Evolutionary conservation across 768 basidiomycete species (phyloP).

Genomic region (Podaxis sp.): DNA sequence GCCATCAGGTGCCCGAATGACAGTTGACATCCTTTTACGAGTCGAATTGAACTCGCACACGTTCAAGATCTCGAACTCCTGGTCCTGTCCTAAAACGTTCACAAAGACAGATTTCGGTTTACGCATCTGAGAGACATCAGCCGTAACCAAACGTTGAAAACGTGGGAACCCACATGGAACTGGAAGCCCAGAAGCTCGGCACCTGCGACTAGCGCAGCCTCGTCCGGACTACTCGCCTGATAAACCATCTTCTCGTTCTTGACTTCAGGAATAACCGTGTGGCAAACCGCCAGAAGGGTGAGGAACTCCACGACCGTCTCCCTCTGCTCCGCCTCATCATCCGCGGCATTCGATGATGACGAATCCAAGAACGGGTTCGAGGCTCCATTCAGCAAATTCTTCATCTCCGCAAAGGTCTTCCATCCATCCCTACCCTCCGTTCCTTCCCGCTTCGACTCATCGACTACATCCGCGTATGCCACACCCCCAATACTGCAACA

Average conservation of each 20-base stretch:
- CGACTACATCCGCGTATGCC: conserved; percentile 88
- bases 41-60: conserved; percentile 99
- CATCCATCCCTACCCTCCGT: conserved; percentile 63
- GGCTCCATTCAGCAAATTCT: conserved; percentile 48
- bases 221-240: conserved; percentile 97
- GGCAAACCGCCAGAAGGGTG: conserved; percentile 89
- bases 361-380: conserved; percentile 63
- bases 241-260: conserved; percentile 87
- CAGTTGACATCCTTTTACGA: conserved; percentile 96
- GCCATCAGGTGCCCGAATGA: conserved; percentile 85
- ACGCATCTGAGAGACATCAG: conserved; percentile 58
- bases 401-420: conserved; percentile 80
- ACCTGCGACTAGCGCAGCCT: conserved; percentile 93
- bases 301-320: conserved; percentile 71
- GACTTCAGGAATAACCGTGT: conserved; percentile 96
- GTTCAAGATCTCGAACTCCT: conserved; percentile 90
- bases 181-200: conserved; percentile 91
- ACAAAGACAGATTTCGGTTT: conserved; percentile 97
- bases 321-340: conserved; percentile 36
- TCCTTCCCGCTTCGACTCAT: conserved; percentile 74
- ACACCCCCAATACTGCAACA: conserved; percentile 87
- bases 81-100: conserved; percentile 65
- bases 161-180: conserved; percentile 75
- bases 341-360: conserved; percentile 24
- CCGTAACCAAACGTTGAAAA: background rate